phyloP scores from a whole-genome alignment of 208 protist species.

The Leishmania major region DNA sequence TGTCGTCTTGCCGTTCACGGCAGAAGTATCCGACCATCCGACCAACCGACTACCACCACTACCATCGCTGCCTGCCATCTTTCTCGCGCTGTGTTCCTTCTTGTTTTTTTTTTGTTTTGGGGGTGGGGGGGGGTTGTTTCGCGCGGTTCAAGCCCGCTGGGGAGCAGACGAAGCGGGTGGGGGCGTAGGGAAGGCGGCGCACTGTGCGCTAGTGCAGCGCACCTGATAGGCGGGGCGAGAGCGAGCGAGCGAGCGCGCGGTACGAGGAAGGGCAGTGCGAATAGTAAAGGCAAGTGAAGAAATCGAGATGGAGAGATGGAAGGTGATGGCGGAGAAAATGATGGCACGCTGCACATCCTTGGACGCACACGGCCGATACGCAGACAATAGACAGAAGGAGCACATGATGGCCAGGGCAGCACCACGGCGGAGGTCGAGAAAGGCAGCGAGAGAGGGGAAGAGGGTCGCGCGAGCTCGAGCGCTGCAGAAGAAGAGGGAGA shows the following conservation, averaged over 20 bases:
- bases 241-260: no score
- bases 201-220: not conserved
- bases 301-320: not conserved
- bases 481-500: conserved; percentile 2
- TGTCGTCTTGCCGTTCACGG: not conserved
- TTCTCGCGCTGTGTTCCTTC: not conserved
- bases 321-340: not conserved
- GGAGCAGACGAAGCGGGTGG: not conserved
- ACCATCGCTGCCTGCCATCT: not conserved
- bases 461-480: not conserved
- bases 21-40: not conserved
- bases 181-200: not conserved
- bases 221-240: not conserved
- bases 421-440: not conserved
- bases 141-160: no score
- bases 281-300: not conserved
- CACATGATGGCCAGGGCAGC: not conserved
- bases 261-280: not conserved
- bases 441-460: not conserved
- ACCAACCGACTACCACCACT: not conserved
- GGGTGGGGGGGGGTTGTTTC: no score
- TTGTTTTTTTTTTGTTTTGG: not conserved
- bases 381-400: no score
- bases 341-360: no score
- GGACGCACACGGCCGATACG: no score